Evolutionary conservation across 331 rosid species (phyloP), one percentile per base, ranked within the genome.

Genomic region (Quercus lobata): DNA sequence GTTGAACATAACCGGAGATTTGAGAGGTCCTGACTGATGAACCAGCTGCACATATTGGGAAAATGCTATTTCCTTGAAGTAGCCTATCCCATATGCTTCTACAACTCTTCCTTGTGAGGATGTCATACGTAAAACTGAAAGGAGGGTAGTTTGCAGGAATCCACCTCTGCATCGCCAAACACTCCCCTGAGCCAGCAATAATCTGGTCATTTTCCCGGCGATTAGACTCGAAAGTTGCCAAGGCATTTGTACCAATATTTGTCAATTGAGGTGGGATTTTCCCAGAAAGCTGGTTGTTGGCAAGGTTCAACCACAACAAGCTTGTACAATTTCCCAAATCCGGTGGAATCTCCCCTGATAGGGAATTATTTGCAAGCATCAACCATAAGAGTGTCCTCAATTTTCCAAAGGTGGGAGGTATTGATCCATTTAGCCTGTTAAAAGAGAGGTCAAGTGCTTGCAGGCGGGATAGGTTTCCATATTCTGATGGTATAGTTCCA

Each of bases 131-230:
- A 84, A 93, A 96, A 61, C 87, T 93, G 88, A 93, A 96, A 61
- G 98, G 99, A 81, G 99, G 94, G 84, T 93, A 96, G 75, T 96
- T 87, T 76, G 96, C 99, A 46, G 99, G 99, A 52, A 96, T 88
- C 99, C 99, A 96, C 87, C 98, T 90, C 85, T 0, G 90, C 97
- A 96, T 93, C 49, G 93, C 86, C 41, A 87, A 73, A 72, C 99
- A 96, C 82, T 96, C 99, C 35, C 96, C 96, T 1, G 98, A 89
- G 21, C 93, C 99, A 2, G 91, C 90, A 3, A 77, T 6, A 69
- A 90, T 61, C 68, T n/a, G 15, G 12, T 57, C 78, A 14, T n/a
- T 57, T 75, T 27, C 44, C 46, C 83, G 75, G 32, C 80, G 75
- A 60, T 85, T 96, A 15, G 5, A 57, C 57, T 90, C 91, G 37